These are phyloP conservation scores for Talaromyces wortmannii DNA, from an alignment of 495 filamentous ascomycete genomes.

Conservation along the genomic window DNA sequence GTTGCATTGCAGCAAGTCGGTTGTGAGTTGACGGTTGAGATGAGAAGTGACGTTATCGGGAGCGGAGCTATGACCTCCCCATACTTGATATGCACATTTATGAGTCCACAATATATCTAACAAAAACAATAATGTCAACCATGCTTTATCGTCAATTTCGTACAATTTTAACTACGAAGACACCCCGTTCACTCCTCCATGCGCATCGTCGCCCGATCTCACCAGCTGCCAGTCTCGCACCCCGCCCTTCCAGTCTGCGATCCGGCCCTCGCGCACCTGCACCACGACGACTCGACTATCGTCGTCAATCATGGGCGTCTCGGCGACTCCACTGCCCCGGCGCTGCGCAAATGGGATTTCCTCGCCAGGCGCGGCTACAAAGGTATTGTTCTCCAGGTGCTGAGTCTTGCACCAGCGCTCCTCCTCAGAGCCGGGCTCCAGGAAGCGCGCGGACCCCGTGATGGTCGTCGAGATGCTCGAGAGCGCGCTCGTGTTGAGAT, in stretches of 20 bases:
- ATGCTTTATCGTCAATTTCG: background rate
- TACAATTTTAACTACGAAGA: background rate
- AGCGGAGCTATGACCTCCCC: no score
- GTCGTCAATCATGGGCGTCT: slow-evolving; percentile 58
- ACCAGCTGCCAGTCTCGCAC: slow-evolving; percentile 66
- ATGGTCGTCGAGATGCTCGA: slow-evolving; percentile 92
- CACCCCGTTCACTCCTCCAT: slow-evolving; percentile 33
- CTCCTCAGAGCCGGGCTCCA: slow-evolving; percentile 66
- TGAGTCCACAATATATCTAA: background rate
- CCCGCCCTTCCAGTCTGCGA: slow-evolving; percentile 75
- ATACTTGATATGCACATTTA: background rate
- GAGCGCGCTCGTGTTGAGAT: slow-evolving; percentile 81
- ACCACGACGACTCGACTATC: slow-evolving; percentile 72
- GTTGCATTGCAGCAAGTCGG: no score
- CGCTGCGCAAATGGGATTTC: slow-evolving; percentile 38
- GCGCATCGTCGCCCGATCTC: slow-evolving; percentile 19
- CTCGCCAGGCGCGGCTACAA: slow-evolving; percentile 44
- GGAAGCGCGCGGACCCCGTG: slow-evolving; percentile 71
- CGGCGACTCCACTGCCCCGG: slow-evolving; percentile 40
- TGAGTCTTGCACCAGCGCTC: slow-evolving; percentile 72
- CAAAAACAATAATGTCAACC: background rate
- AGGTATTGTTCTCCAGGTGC: slow-evolving; percentile 91
- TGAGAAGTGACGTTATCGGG: no score
- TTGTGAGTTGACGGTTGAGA: no score
- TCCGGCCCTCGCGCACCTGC: slow-evolving; percentile 63